phyloP scores from a whole-genome alignment of 352 stramenopile genomes.

The Globisporangium splendens region DNA sequence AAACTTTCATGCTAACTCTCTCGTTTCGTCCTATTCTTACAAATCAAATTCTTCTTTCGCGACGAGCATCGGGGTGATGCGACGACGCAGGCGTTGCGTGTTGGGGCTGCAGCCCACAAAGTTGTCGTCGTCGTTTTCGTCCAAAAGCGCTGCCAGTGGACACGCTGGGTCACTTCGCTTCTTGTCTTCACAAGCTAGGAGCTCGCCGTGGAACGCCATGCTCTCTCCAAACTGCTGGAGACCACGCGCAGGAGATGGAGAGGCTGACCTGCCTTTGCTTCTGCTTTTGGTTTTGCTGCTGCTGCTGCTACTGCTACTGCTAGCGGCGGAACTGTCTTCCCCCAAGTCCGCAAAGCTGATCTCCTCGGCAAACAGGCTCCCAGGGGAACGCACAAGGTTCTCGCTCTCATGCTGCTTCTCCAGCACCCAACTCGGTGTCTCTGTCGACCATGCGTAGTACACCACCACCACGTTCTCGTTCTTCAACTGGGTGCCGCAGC shows the following conservation, averaged over 20 bases:
- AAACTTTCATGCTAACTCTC: not conserved
- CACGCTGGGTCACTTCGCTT: not conserved
- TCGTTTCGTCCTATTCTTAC: slow-evolving; percentile 18
- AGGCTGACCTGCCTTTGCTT: not conserved
- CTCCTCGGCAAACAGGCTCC: slow-evolving; percentile 15
- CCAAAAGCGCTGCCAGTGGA: slow-evolving; percentile 15
- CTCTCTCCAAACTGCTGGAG: slow-evolving; percentile 42
- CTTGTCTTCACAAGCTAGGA: not conserved
- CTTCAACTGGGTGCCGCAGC: slow-evolving; percentile 51
- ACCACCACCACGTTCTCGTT: slow-evolving; percentile 73
- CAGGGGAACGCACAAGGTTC: slow-evolving; percentile 2
- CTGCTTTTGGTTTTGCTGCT: not conserved
- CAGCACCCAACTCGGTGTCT: slow-evolving; percentile 1
- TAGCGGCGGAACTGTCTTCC: not conserved
- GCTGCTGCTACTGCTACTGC: not conserved
- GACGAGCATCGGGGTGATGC: slow-evolving; percentile 51
- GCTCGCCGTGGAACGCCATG: slow-evolving; percentile 30
- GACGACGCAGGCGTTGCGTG: slow-evolving; percentile 33
- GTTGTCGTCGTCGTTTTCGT: slow-evolving; percentile 24
- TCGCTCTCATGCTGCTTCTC: not conserved
- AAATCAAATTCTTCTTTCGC: slow-evolving; percentile 57
- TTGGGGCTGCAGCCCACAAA: slow-evolving; percentile 21
- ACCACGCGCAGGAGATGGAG: slow-evolving; percentile 21
- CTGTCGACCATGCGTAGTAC: slow-evolving; percentile 51
- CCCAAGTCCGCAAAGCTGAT: slow-evolving; percentile 8